Base-by-base conservation (phyloP, 495 filamentous ascomycete species). In the Aspergillus cristatus region DNA sequence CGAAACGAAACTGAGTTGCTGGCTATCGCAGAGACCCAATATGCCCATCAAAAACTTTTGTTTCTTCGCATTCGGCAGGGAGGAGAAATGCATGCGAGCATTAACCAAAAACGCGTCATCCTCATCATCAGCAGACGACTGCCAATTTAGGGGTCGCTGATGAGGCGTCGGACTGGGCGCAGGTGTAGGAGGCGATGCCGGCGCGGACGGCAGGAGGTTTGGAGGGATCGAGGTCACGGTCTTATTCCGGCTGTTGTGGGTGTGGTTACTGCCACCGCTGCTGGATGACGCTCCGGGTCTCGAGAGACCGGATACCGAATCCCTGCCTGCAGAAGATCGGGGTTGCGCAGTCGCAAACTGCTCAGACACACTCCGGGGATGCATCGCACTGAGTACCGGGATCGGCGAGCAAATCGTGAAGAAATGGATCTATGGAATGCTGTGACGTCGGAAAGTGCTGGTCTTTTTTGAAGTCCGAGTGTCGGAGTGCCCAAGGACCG, bases 1-100 rank as follows among this genome's bases (percentile, higher is more conserved):
- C 37, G 88, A 84, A 13, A 98, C 84, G 54, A 97, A 97, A 58
- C 87, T 93, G 41, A 98, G 74, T 47, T 91, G 84, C 42, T 91
- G 86, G 48, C 84, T 94, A 50, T 91, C 86, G 66, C 93, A 98
- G 45, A 93, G 68, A 50, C 88, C 89, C 45, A 98, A 61, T 35
- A 98, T 65, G 41, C 93, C 86, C 17, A 81, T 84, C 20, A 98
- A 68, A 45, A 91, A 70, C 25, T 67, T 68, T 44, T 78, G 68
- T 41, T 72, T 79, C 46, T 76, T 71, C 4, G 60, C 48, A 42
- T 69, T 62, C 42, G 64, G 65, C 43, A 81, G 54, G 13, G 67
- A 68, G 18, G 55, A 65, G 49, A 83, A 82, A 34, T 70, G 61
- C 6, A 68, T 56, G 24, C 72, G 63, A 5, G 77, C 69, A 34